Conservation (phyloP, 2,329 filamentous ascomycete species). For the Alternaria ventricosa region DNA sequence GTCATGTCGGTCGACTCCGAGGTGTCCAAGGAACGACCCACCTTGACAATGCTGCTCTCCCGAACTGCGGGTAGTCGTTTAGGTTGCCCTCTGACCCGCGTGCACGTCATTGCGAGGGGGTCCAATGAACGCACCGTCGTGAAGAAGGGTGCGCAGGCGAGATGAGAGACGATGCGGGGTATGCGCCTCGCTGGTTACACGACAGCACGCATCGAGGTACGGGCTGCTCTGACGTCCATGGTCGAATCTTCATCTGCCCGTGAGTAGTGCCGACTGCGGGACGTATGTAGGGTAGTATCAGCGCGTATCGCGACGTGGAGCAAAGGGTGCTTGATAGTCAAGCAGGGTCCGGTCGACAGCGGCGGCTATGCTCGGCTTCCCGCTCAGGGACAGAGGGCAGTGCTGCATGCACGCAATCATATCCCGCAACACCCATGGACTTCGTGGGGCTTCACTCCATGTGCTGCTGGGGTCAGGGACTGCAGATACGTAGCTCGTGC, state of each 20-base stretch:
- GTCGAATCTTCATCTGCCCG: neutral
- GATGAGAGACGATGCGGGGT: slow-evolving; percentile 28
- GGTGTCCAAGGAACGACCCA: slow-evolving; percentile 4
- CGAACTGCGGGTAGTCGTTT: slow-evolving; percentile 24
- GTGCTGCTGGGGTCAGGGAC: slow-evolving; percentile 3
- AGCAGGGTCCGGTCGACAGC: slow-evolving; percentile 14
- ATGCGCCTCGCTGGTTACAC: slow-evolving; percentile 18
- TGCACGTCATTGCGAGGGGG: slow-evolving; percentile 20
- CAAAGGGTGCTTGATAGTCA: neutral
- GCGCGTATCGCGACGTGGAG: slow-evolving; percentile 19
- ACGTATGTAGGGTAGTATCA: neutral
- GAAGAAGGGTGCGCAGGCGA: slow-evolving; percentile 20
- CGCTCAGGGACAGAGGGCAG: slow-evolving; percentile 15
- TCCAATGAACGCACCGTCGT: slow-evolving; percentile 9
- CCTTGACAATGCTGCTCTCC: slow-evolving; percentile 1
- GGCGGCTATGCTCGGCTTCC: slow-evolving; percentile 30
- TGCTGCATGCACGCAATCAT: slow-evolving; percentile 26
- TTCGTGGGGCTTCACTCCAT: slow-evolving; percentile 10
- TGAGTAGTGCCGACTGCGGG: neutral
- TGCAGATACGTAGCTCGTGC: slow-evolving; percentile 6
- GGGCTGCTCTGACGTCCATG: neutral
- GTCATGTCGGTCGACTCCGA: slow-evolving; percentile 6
- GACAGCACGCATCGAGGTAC: slow-evolving; percentile 4
- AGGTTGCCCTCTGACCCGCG: slow-evolving; percentile 17
- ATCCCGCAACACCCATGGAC: slow-evolving; percentile 18